A percentile compares a stretch with the other conserved stretches of the same genome.
Conservation (phyloP, 345 rosid genomes). For the Erodium maritimum region DNA sequence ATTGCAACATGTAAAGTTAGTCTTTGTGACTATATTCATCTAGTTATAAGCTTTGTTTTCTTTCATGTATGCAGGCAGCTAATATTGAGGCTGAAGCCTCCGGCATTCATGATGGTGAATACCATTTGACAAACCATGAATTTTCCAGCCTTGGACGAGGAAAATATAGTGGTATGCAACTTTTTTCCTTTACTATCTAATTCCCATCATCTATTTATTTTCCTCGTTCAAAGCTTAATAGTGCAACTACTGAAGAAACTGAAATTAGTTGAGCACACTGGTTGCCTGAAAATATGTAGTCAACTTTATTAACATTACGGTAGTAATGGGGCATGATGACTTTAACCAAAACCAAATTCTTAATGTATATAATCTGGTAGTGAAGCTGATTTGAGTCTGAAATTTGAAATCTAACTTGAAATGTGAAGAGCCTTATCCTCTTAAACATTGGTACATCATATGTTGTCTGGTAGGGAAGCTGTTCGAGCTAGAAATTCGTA, state of each 20-base stretch:
- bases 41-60: not conserved
- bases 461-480: not conserved
- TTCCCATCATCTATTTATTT: not conserved
- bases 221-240: not conserved
- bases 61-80: constrained; percentile 50
- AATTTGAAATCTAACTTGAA: too few relatives aligned
- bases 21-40: too few relatives aligned
- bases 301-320: not conserved
- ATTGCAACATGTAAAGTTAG: too few relatives aligned
- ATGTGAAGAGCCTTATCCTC: too few relatives aligned
- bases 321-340: not conserved
- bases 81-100: constrained; percentile 68
- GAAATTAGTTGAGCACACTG: not conserved
- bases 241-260: not conserved
- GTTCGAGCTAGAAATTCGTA: not conserved
- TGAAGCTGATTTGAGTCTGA: too few relatives aligned
- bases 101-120: constrained; percentile 53
- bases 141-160: constrained; percentile 57
- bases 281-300: not conserved
- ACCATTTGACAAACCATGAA: constrained; percentile 58
- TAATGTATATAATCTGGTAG: too few relatives aligned
- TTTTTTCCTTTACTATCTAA: not conserved
- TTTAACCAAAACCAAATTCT: not conserved
- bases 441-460: too few relatives aligned
- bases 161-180: constrained; percentile 65